Conservation (phyloP, 345 rosid genomes). For the Lumnitzera littorea region DNA sequence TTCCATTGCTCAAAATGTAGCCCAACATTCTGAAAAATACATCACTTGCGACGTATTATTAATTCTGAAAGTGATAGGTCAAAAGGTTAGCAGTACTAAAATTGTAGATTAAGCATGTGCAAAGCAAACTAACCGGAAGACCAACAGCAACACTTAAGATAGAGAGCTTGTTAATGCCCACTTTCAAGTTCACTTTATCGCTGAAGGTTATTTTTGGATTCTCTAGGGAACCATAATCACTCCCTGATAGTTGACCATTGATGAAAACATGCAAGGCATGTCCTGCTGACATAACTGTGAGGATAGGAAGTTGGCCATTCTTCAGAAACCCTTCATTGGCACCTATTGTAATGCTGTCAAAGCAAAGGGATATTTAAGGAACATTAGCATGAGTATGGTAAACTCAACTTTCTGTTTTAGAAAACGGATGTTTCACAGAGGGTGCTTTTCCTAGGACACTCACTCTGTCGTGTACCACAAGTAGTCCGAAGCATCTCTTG, state of each 20-base stretch:
- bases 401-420: neutral
- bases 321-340: slow-evolving; percentile 53
- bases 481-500: slow-evolving; percentile 38
- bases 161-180: slow-evolving; percentile 74
- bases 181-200: slow-evolving; percentile 59
- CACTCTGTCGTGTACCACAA: slow-evolving; percentile 44
- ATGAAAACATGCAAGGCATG: slow-evolving; percentile 66
- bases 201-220: slow-evolving; percentile 57
- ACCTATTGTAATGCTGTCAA: slow-evolving; percentile 49
- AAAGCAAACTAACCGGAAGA: slow-evolving; percentile 56
- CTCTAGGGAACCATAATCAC: slow-evolving; percentile 49
- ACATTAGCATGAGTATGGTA: slow-evolving; percentile 8
- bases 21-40: slow-evolving; percentile 68
- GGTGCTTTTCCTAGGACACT: slow-evolving; percentile 11
- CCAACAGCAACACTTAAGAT: slow-evolving; percentile 77
- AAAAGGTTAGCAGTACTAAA: neutral
- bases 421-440: neutral
- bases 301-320: slow-evolving; percentile 59
- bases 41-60: no score
- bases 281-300: slow-evolving; percentile 66
- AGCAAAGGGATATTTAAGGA: slow-evolving; percentile 10
- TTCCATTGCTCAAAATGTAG: slow-evolving; percentile 78
- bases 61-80: neutral
- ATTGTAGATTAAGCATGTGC: neutral
- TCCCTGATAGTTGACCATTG: slow-evolving; percentile 78